phyloP scores from a whole-genome alignment of 179 eudicot species.

The Beta lomatogona region DNA sequence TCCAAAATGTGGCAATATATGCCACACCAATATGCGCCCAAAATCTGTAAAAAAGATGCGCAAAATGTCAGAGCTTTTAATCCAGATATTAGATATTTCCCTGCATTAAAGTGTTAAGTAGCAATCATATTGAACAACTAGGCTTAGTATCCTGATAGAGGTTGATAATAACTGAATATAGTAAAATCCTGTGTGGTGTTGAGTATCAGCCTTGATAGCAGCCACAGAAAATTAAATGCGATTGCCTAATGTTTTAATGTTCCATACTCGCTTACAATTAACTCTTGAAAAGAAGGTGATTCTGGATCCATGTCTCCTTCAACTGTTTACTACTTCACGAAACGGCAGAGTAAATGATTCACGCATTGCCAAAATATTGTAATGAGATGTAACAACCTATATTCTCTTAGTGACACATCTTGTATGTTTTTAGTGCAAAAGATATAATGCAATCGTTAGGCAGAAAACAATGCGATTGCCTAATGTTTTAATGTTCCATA shows the following conservation, averaged over 20 bases:
- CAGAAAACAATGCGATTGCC: neutral
- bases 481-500: neutral
- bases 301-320: too few species aligned
- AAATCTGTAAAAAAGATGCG: slow-evolving; percentile 61
- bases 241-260: neutral
- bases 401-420: neutral
- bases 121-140: neutral
- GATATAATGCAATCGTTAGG: too few species aligned
- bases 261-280: neutral
- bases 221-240: neutral
- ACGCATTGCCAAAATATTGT: too few species aligned
- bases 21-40: slow-evolving; percentile 79
- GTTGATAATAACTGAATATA: too few species aligned
- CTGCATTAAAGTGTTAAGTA: neutral
- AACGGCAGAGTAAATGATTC: too few species aligned
- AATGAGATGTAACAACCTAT: too few species aligned
- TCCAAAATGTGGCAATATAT: slow-evolving; percentile 82
- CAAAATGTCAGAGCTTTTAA: neutral
- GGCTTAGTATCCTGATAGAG: neutral
- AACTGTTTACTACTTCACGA: too few species aligned
- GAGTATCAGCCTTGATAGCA: neutral
- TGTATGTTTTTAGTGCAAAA: neutral
- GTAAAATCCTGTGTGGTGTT: too few species aligned
- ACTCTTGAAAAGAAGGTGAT: neutral
- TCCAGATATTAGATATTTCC: neutral